A percentile compares a stretch with the other conserved stretches of the same genome.
phyloP scores from a whole-genome alignment of 306 rosid genomes.

The Abrus precatorius region DNA sequence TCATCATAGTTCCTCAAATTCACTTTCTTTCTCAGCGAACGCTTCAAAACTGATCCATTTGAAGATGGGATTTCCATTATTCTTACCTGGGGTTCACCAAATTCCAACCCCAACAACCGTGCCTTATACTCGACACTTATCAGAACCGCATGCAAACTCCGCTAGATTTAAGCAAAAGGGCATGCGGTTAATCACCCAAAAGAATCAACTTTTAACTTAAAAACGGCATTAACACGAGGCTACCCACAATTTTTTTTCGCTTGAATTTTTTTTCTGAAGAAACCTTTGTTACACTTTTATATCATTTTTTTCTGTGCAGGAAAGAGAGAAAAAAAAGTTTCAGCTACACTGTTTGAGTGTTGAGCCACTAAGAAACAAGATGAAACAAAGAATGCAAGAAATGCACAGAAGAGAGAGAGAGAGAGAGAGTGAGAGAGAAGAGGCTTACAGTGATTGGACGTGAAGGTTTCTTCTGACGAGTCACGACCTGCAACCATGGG shows the following conservation, averaged over 20 bases:
- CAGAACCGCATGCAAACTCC: slow-evolving; percentile 19
- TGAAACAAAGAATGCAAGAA: neutral
- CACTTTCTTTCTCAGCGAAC: slow-evolving; percentile 75
- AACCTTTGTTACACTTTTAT: neutral
- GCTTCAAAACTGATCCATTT: slow-evolving; percentile 61
- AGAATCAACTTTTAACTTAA: slow-evolving; percentile 6
- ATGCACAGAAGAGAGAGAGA: neutral
- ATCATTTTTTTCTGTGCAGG: slow-evolving; percentile 20
- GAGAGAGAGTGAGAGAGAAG: slow-evolving; percentile 17
- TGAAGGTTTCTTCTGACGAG: neutral
- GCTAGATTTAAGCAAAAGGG: slow-evolving; percentile 8
- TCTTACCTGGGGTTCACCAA: slow-evolving; percentile 17
- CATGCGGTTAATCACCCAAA: neutral
- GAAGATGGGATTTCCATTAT: slow-evolving; percentile 66
- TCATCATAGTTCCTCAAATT: slow-evolving; percentile 71
- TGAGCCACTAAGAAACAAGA: slow-evolving; percentile 17
- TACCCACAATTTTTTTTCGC: neutral
- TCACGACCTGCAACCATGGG: neutral
- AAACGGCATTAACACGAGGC: neutral
- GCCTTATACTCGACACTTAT: neutral
- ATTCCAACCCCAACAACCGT: slow-evolving; percentile 1
- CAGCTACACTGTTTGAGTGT: neutral
- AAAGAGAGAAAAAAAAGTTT: slow-evolving; percentile 13
- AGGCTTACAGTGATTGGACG: slow-evolving; percentile 41
- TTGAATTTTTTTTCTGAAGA: neutral